phyloP scores from a whole-genome alignment of 768 basidiomycete species.

The Kwoniella europaea region DNA sequence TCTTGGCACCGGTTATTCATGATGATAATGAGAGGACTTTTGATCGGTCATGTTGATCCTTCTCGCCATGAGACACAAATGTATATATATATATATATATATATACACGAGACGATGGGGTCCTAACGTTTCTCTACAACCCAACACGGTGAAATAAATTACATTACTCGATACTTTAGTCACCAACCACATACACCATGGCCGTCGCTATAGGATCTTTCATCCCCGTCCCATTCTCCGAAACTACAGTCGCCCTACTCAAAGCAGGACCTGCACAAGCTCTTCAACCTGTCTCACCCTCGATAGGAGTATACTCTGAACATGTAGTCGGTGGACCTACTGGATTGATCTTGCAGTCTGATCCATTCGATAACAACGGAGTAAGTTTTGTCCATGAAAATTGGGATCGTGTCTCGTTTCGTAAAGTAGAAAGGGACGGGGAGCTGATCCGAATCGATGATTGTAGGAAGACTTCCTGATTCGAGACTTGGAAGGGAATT shows the following conservation, averaged over 20 bases:
- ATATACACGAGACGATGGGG: no score
- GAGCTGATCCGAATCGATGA: background rate
- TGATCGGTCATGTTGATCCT: background rate
- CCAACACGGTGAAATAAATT: no score
- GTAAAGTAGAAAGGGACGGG: no score
- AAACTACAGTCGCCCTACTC: background rate
- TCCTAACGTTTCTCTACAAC: no score
- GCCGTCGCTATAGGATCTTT: background rate
- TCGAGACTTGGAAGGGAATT: background rate
- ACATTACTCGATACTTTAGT: no score
- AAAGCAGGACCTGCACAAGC: constrained; percentile 8
- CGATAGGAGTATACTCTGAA: background rate
- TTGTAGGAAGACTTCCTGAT: constrained; percentile 4
- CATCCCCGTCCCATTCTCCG: constrained; percentile 8
- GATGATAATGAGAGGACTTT: no score
- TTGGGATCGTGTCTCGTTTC: background rate
- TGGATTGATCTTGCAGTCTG: background rate
- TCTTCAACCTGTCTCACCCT: background rate
- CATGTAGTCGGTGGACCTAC: background rate
- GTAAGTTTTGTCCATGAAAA: background rate
- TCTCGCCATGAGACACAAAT: background rate
- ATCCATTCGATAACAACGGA: background rate
- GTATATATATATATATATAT: no score
- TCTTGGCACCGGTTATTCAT: background rate
- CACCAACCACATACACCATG: no score